A percentile compares a stretch with the other conserved stretches of the same genome.
Conservation (phyloP, 805 yeast species). For the Clavispora santaluciae region DNA sequence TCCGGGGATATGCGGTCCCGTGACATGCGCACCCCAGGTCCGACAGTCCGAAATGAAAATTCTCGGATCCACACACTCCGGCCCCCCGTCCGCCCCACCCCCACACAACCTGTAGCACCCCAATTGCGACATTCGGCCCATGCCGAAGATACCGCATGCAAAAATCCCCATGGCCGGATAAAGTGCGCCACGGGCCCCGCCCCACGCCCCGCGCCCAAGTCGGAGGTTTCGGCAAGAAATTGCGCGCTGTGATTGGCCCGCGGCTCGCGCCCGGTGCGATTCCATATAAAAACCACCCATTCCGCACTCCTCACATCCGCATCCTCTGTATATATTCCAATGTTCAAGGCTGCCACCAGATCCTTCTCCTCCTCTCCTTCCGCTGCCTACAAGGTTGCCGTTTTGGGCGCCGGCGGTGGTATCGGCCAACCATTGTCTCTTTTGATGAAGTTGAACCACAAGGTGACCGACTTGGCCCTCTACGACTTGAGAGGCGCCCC, state of each 20-base stretch:
- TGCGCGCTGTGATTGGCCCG: conserved; percentile 6
- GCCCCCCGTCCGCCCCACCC: background rate
- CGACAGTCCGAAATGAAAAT: background rate
- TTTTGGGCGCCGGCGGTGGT: conserved; percentile 91
- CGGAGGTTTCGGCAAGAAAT: conserved; percentile 3
- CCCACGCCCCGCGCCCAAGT: no score
- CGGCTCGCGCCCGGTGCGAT: background rate
- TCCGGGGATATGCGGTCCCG: background rate
- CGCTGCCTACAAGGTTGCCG: conserved; percentile 76
- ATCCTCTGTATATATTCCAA: conserved; percentile 16
- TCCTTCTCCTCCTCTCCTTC: conserved; percentile 64
- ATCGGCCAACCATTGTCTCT: conserved; percentile 91
- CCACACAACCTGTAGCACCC: no score
- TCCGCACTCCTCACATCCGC: conserved; percentile 3
- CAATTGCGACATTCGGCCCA: no score
- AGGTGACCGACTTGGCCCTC: conserved; percentile 61
- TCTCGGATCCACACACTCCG: no score
- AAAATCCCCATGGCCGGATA: no score
- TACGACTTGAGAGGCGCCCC: conserved; percentile 81
- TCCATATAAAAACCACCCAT: conserved; percentile 1
- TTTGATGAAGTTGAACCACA: conserved; percentile 64
- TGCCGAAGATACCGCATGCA: no score
- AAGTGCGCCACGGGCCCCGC: no score
- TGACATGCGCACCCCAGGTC: background rate
- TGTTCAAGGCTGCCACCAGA: conserved; percentile 59